Conservation (phyloP, 148 eudicot genomes). For the Fallopia convolvulus region DNA sequence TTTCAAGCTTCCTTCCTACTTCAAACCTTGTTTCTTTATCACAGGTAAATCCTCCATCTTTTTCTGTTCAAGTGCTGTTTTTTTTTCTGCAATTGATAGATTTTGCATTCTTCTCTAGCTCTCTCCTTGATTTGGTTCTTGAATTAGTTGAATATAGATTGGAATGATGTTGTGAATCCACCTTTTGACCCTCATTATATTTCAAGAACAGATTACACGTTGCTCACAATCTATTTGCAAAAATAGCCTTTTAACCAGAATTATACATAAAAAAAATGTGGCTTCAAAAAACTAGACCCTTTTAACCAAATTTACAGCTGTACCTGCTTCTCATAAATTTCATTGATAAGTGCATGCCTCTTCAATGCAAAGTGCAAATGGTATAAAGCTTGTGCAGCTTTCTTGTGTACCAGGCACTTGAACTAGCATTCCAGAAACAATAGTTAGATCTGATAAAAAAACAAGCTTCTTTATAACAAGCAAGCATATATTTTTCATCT, state of each 20-base stretch:
- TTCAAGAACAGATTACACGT: not conserved
- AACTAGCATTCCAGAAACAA: conserved; percentile 2
- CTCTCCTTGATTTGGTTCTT: too few species aligned
- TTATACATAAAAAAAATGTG: too few species aligned
- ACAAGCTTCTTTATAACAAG: not conserved
- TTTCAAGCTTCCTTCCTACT: too few species aligned
- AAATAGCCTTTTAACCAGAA: too few species aligned
- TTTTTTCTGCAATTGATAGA: too few species aligned
- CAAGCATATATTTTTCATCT: not conserved
- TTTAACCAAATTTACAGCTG: conserved; percentile 41
- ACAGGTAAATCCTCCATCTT: too few species aligned
- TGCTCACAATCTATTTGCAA: not conserved
- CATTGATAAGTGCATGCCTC: conserved; percentile 75
- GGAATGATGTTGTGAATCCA: conserved; percentile 80
- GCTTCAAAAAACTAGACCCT: not conserved
- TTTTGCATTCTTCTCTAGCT: too few species aligned
- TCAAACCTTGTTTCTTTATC: too few species aligned
- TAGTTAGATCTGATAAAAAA: not conserved
- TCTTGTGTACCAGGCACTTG: conserved; percentile 36
- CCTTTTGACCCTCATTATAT: conserved; percentile 61
- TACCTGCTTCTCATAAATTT: conserved; percentile 90
- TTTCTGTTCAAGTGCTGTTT: too few species aligned
- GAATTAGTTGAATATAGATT: too few species aligned
- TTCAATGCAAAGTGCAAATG: conserved; percentile 80
- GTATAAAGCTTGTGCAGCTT: conserved; percentile 80